Evolutionary conservation across 306 rosid genomes (phyloP).

Genomic region (Acacia confusa): DNA sequence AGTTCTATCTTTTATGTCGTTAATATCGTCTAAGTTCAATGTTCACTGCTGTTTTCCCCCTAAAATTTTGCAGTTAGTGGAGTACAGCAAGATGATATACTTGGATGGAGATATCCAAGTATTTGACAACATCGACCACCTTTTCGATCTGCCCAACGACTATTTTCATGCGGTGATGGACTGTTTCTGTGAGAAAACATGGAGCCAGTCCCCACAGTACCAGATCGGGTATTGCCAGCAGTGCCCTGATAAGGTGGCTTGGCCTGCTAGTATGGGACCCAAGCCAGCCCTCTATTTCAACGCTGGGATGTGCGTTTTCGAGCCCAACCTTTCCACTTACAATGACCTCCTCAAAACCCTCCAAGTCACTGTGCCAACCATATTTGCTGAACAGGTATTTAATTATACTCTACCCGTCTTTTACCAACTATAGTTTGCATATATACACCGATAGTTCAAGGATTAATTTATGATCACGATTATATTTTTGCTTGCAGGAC

Average conservation of each 20-base stretch:
- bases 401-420: not conserved
- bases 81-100: slow-evolving; percentile 76
- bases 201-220: slow-evolving; percentile 61
- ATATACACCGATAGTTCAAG: not conserved
- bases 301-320: slow-evolving; percentile 80
- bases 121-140: slow-evolving; percentile 63
- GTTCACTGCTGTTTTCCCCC: no score
- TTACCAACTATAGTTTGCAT: not conserved
- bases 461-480: not conserved
- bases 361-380: slow-evolving; percentile 49
- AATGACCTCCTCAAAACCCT: slow-evolving; percentile 56
- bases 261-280: slow-evolving; percentile 60
- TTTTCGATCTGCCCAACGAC: slow-evolving; percentile 54
- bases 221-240: slow-evolving; percentile 80
- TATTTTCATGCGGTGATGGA: slow-evolving; percentile 79
- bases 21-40: not conserved
- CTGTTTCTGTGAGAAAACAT: slow-evolving; percentile 72
- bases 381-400: slow-evolving; percentile 77
- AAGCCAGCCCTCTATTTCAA: slow-evolving; percentile 87
- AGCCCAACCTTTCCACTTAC: slow-evolving; percentile 58
- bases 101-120: slow-evolving; percentile 85
- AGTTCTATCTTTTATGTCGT: not conserved
- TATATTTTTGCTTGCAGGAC: slow-evolving; percentile 47
- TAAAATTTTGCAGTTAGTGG: slow-evolving; percentile 60
- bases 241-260: slow-evolving; percentile 61